Conservation (phyloP, 78 protist species). For the Dictyostelium purpureum region DNA sequence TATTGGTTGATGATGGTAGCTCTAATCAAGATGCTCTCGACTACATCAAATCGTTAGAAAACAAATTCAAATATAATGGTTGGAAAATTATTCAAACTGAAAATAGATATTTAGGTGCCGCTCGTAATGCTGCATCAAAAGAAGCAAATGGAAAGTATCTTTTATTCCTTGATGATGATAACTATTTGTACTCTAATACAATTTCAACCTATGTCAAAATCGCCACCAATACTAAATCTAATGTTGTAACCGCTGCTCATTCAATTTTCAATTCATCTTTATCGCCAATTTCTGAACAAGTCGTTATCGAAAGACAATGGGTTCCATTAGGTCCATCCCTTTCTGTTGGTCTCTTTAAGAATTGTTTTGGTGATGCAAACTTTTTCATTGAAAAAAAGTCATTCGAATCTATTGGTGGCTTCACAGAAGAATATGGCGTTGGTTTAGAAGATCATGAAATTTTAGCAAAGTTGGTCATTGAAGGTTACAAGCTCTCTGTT, state of each 20-base stretch:
- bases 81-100: conserved; percentile 41
- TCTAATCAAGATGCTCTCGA: conserved; percentile 5
- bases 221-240: conserved; percentile 1
- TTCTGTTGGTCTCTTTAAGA: conserved; percentile 59
- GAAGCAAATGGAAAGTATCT: conserved; percentile 37
- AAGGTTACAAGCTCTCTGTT: conserved; percentile 5
- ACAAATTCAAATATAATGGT: not conserved
- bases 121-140: conserved; percentile 57
- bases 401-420: conserved; percentile 38
- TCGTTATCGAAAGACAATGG: conserved; percentile 41
- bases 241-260: conserved; percentile 70
- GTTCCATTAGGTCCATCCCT: conserved; percentile 62
- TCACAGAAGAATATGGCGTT: conserved; percentile 70
- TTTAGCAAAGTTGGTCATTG: conserved; percentile 28
- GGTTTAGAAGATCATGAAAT: conserved; percentile 77
- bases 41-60: not conserved
- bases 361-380: conserved; percentile 79
- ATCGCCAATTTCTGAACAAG: not conserved
- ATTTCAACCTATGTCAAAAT: conserved; percentile 29
- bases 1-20: conserved; percentile 70
- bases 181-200: conserved; percentile 47
- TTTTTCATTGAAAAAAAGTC: conserved; percentile 20
- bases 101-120: conserved; percentile 77
- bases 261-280: conserved; percentile 7
- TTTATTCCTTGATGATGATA: conserved; percentile 68